These are phyloP conservation scores for Scheffersomyces lignosus DNA, from an alignment of 805 yeast species.

Conservation along the genomic window DNA sequence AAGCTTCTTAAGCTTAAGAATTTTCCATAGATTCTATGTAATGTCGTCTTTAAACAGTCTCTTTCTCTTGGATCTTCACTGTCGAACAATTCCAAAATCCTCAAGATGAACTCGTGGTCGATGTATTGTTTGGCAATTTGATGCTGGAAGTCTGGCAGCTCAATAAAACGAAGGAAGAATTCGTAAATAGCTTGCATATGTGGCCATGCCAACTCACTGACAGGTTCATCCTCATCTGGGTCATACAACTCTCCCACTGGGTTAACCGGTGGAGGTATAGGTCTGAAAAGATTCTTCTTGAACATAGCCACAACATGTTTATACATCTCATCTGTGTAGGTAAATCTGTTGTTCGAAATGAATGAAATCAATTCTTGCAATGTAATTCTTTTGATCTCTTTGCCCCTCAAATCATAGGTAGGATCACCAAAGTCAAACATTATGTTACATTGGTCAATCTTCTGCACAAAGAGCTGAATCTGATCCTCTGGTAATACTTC, in stretches of 20 bases:
- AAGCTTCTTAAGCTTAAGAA: slow-evolving; percentile 86
- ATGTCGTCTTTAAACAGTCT: slow-evolving; percentile 90
- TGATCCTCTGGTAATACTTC: slow-evolving; percentile 82
- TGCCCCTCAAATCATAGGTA: slow-evolving; percentile 85
- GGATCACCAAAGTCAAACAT: slow-evolving; percentile 95
- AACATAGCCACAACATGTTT: slow-evolving; percentile 87
- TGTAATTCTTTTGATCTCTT: slow-evolving; percentile 85
- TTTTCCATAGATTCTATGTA: slow-evolving; percentile 95
- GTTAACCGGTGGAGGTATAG: slow-evolving; percentile 97
- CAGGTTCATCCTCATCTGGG: slow-evolving; percentile 99
- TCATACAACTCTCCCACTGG: slow-evolving; percentile 95
- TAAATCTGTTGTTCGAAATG: slow-evolving; percentile 76
- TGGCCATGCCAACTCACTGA: slow-evolving; percentile 95
- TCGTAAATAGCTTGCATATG: slow-evolving; percentile 98
- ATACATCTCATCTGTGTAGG: slow-evolving; percentile 89
- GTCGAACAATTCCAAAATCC: slow-evolving; percentile 85
- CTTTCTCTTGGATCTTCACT: slow-evolving; percentile 96
- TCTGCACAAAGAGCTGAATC: slow-evolving; percentile 75
- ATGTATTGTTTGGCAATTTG: slow-evolving; percentile 90
- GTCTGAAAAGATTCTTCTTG: slow-evolving; percentile 83
- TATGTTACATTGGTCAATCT: slow-evolving; percentile 91
- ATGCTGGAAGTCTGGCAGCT: slow-evolving; percentile 92
- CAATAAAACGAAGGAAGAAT: slow-evolving; percentile 87
- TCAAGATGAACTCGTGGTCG: slow-evolving; percentile 84
- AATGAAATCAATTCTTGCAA: slow-evolving; percentile 88